A percentile compares a stretch with the other conserved stretches of the same genome.
Conservation (phyloP, 495 filamentous ascomycete genomes). For the Saxispiralis lemnorum region DNA sequence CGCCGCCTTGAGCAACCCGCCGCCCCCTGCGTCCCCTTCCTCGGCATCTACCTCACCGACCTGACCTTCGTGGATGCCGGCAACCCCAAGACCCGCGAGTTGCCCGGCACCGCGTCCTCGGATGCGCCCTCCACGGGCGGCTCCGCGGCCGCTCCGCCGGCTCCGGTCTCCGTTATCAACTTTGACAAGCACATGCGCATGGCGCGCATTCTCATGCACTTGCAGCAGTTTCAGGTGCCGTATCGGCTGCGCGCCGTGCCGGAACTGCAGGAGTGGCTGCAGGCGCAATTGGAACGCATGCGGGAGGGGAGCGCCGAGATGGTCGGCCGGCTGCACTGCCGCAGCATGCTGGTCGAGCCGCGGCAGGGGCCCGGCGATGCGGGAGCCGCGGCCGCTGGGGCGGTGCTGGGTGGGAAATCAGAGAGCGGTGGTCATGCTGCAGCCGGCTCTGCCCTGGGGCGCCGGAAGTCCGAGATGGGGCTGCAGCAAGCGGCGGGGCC, state of each 20-base stretch:
- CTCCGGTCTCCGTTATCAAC: conserved; percentile 70
- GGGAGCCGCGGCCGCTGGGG: too few species aligned
- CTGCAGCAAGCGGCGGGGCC: neutral
- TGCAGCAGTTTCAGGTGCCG: conserved; percentile 93
- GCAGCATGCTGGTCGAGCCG: conserved; percentile 76
- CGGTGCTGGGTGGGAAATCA: neutral
- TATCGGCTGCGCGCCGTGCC: conserved; percentile 71
- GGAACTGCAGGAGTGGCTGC: conserved; percentile 88
- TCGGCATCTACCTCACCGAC: conserved; percentile 93
- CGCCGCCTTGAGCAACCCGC: conserved; percentile 72
- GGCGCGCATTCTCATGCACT: conserved; percentile 82
- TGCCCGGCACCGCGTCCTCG: conserved; percentile 37
- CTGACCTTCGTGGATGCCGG: conserved; percentile 80
- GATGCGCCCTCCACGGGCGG: conserved; percentile 46
- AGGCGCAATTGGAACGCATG: conserved; percentile 64
- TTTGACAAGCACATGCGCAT: conserved; percentile 96
- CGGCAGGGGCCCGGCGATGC: conserved; percentile 26
- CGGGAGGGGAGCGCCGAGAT: conserved; percentile 62
- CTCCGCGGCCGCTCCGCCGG: conserved; percentile 25
- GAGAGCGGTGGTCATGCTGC: neutral
- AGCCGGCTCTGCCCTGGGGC: too few species aligned
- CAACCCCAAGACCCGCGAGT: conserved; percentile 59
- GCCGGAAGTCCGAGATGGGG: too few species aligned
- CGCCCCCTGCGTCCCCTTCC: conserved; percentile 83
- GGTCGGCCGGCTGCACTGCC: conserved; percentile 64